Evolutionary conservation across 306 rosid genomes (phyloP).

Genomic region (Prosopis cineraria): DNA sequence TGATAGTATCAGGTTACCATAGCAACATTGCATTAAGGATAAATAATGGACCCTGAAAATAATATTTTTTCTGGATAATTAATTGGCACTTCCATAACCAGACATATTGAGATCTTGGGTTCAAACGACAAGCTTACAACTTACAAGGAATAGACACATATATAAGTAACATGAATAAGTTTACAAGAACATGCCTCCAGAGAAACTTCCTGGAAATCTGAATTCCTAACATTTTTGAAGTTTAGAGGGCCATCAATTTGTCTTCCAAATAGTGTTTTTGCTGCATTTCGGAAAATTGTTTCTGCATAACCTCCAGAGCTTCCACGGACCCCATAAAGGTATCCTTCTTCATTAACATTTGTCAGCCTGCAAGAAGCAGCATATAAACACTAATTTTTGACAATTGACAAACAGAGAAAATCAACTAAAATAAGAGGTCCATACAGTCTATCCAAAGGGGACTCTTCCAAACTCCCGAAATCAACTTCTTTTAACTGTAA

Average conservation of each 20-base stretch:
- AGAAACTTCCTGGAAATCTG: slow-evolving; percentile 87
- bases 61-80: slow-evolving; percentile 2
- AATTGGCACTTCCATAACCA: slow-evolving; percentile 13
- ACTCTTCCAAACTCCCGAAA: slow-evolving; percentile 69
- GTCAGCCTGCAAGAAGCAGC: slow-evolving; percentile 62
- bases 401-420: slow-evolving; percentile 22
- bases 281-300: slow-evolving; percentile 79
- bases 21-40: not conserved
- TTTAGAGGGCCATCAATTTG: slow-evolving; percentile 73
- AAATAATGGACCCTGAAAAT: slow-evolving; percentile 13
- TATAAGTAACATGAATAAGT: not conserved
- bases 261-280: slow-evolving; percentile 74
- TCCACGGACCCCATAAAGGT: slow-evolving; percentile 81
- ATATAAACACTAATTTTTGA: slow-evolving; percentile 9
- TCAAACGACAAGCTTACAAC: slow-evolving; percentile 27
- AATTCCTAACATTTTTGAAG: slow-evolving; percentile 65
- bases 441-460: slow-evolving; percentile 80
- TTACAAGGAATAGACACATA: not conserved
- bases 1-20: not conserved
- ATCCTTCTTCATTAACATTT: slow-evolving; percentile 70
- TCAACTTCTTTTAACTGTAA: slow-evolving; percentile 76
- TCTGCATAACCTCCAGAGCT: slow-evolving; percentile 95
- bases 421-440: slow-evolving; percentile 23
- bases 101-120: slow-evolving; percentile 5
- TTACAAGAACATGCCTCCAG: slow-evolving; percentile 65